A percentile compares a stretch with the other conserved stretches of the same genome.
Evolutionary conservation across 1,139 yeast species (phyloP).

Genomic region (Debaryomycetaceae sp.): DNA sequence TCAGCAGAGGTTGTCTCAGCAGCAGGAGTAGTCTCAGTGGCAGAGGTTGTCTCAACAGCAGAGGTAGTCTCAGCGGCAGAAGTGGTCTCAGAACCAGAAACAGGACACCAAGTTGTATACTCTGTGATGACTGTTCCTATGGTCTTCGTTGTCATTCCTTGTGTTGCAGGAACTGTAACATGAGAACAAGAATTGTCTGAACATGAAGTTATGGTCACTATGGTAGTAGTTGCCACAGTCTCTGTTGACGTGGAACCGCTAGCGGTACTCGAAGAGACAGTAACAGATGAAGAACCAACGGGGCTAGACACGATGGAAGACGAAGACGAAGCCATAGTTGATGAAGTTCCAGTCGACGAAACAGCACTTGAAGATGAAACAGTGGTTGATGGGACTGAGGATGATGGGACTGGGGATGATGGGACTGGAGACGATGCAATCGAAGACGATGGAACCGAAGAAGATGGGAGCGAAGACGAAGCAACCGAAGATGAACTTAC

Average conservation of each 20-base stretch:
- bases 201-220: slow-evolving; percentile 24
- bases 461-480: neutral
- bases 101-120: slow-evolving; percentile 22
- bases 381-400: neutral
- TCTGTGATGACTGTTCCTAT: slow-evolving; percentile 11
- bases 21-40: neutral
- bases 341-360: neutral
- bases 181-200: slow-evolving; percentile 19
- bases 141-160: slow-evolving; percentile 8
- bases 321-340: neutral
- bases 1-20: neutral
- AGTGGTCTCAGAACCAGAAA: slow-evolving; percentile 1
- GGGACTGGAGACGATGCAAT: neutral
- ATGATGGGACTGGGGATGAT: neutral
- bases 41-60: neutral
- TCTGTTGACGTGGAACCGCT: slow-evolving; percentile 8
- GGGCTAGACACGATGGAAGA: neutral
- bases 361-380: neutral
- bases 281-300: neutral
- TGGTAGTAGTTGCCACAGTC: slow-evolving; percentile 16
- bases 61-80: neutral
- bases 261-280: neutral
- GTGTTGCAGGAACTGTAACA: slow-evolving; percentile 15
- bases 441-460: neutral
- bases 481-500: neutral